Conservation (phyloP, 2,329 filamentous ascomycete genomes). For the Tolypocladium sp. region DNA sequence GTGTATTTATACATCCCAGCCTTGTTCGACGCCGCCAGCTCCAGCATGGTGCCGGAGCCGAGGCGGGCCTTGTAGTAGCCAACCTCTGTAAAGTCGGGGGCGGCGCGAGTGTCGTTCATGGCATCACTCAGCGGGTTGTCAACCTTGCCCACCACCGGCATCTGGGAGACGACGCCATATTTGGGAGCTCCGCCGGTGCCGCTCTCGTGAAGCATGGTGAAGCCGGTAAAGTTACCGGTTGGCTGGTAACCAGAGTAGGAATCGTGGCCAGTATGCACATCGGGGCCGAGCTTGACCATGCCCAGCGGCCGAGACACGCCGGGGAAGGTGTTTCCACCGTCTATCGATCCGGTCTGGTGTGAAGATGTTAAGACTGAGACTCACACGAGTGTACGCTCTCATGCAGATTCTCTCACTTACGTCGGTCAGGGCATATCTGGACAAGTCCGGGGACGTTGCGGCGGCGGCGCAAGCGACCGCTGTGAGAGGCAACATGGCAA, state of each 20-base stretch:
- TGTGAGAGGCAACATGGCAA: not conserved
- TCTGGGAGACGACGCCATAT: constrained; percentile 56
- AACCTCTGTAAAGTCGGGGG: constrained; percentile 41
- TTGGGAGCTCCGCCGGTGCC: constrained; percentile 62
- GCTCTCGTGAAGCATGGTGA: constrained; percentile 56
- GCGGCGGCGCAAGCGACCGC: not conserved
- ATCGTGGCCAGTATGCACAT: constrained; percentile 38
- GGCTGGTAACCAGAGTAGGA: constrained; percentile 44
- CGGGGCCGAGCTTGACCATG: constrained; percentile 40
- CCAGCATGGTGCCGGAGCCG: constrained; percentile 44
- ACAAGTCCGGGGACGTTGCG: constrained; percentile 11
- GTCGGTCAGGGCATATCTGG: constrained; percentile 24
- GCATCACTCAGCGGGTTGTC: constrained; percentile 45
- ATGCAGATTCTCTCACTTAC: constrained; percentile 12
- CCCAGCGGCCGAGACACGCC: constrained; percentile 38
- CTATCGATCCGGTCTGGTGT: constrained; percentile 31
- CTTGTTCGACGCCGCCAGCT: constrained; percentile 46
- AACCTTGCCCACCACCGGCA: constrained; percentile 42
- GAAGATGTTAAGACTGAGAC: not conserved
- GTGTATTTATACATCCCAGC: constrained; percentile 53
- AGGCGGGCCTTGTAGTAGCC: constrained; percentile 53
- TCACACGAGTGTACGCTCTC: not conserved
- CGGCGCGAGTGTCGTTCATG: constrained; percentile 44
- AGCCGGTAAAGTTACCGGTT: constrained; percentile 46
- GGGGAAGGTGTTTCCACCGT: constrained; percentile 40